Evolutionary conservation across 2,329 filamentous ascomycete genomes (phyloP).

Genomic region (Claviceps lovelessii): DNA sequence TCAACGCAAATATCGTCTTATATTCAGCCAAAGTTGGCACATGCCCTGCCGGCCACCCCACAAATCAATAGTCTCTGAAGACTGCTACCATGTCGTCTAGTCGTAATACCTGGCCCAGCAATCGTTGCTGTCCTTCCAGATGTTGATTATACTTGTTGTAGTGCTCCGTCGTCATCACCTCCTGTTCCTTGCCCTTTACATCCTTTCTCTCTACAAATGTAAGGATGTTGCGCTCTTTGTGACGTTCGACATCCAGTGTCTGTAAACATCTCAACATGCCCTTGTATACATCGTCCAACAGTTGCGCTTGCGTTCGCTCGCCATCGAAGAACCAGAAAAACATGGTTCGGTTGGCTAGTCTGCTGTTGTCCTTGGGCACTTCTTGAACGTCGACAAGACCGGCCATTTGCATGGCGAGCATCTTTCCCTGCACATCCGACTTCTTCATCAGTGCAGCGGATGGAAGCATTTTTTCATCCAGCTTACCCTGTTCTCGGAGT

Average conservation of each 20-base stretch:
- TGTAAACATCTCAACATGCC: conserved; percentile 76
- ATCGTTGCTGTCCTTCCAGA: conserved; percentile 52
- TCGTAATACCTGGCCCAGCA: conserved; percentile 64
- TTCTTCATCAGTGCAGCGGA: conserved; percentile 71
- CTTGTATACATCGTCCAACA: conserved; percentile 77
- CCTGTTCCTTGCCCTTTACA: conserved; percentile 69
- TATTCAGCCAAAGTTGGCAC: not conserved
- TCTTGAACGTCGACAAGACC: conserved; percentile 88
- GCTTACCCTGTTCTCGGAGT: conserved; percentile 70
- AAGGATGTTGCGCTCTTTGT: conserved; percentile 56
- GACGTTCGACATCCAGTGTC: conserved; percentile 61
- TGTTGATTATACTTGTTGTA: conserved; percentile 46
- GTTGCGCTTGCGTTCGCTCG: conserved; percentile 51
- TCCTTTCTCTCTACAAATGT: conserved; percentile 74
- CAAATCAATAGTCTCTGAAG: conserved; percentile 51
- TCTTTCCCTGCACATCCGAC: conserved; percentile 68
- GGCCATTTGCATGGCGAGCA: conserved; percentile 72
- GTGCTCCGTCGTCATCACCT: conserved; percentile 62
- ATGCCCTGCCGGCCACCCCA: not conserved
- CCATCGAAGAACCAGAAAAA: conserved; percentile 88
- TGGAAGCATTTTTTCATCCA: conserved; percentile 86
- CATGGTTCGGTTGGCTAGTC: conserved; percentile 68
- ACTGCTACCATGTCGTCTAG: conserved; percentile 76
- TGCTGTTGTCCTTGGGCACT: conserved; percentile 74
- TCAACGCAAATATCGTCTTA: not conserved